These are phyloP conservation scores for Biscogniauxia marginata DNA, from an alignment of 2,329 filamentous ascomycete species.

Conservation along the genomic window DNA sequence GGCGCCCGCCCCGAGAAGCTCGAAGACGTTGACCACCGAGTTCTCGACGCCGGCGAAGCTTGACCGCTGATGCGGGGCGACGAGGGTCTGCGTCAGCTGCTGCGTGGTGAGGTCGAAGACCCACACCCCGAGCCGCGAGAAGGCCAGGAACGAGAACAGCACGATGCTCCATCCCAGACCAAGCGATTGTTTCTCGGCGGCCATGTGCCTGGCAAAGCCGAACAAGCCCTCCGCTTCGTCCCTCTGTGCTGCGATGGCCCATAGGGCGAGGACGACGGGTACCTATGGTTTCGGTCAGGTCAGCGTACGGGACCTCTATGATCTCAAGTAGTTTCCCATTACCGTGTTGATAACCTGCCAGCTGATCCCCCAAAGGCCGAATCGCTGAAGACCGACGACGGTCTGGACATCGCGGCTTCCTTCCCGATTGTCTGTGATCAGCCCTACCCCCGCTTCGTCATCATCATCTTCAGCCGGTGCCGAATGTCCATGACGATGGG, in stretches of 20 bases:
- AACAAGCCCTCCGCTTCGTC: constrained; percentile 10
- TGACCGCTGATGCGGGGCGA: constrained; percentile 33
- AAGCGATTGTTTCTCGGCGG: constrained; percentile 10
- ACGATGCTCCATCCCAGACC: constrained; percentile 30
- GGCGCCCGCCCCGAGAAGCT: constrained; percentile 37
- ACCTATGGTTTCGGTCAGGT: constrained; percentile 21
- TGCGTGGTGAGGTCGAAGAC: constrained; percentile 44
- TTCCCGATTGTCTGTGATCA: constrained; percentile 12
- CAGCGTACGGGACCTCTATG: not conserved
- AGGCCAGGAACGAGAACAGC: constrained; percentile 40
- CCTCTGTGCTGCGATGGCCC: constrained; percentile 27
- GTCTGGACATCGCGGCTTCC: constrained; percentile 21
- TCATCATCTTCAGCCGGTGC: constrained; percentile 21
- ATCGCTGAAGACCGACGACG: constrained; percentile 34
- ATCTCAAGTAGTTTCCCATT: constrained; percentile 6
- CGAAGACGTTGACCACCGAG: constrained; percentile 38
- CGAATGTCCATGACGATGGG: constrained; percentile 16
- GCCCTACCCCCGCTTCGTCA: constrained; percentile 21
- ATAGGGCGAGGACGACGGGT: constrained; percentile 36
- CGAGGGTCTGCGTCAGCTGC: constrained; percentile 42
- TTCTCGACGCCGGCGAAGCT: constrained; percentile 43
- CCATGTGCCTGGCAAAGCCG: constrained; percentile 7
- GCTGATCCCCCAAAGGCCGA: constrained; percentile 42
- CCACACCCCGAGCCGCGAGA: constrained; percentile 44
- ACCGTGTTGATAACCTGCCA: constrained; percentile 42